A percentile compares a stretch with the other conserved stretches of the same genome.
phyloP scores from a whole-genome alignment of 2,329 filamentous ascomycete genomes.

The Microsporum canis region DNA sequence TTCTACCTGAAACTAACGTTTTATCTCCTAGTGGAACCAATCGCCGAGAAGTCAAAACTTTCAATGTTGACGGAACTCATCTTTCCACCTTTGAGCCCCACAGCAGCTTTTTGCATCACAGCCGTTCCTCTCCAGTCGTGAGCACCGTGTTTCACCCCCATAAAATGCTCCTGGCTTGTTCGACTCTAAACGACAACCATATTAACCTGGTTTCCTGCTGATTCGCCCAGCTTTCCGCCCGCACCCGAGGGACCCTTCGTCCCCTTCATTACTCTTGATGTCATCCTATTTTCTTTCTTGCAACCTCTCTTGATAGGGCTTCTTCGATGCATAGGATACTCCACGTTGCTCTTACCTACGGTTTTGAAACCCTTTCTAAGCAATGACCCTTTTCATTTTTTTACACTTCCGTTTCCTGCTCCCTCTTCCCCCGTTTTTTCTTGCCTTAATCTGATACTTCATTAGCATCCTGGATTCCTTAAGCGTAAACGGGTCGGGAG shows the following conservation, averaged over 20 bases:
- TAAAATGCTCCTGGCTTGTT: slow-evolving; percentile 77
- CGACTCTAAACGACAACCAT: slow-evolving; percentile 75
- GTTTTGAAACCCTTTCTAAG: background rate
- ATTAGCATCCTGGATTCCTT: background rate
- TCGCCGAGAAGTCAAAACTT: slow-evolving; percentile 77
- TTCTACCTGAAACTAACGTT: slow-evolving; percentile 8
- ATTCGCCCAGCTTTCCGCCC: background rate
- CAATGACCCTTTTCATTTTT: background rate
- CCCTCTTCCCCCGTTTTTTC: background rate
- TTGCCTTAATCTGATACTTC: background rate
- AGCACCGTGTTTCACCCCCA: slow-evolving; percentile 93
- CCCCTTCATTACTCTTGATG: no score
- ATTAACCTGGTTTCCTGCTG: slow-evolving; percentile 74
- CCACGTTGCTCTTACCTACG: background rate
- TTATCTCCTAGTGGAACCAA: slow-evolving; percentile 60
- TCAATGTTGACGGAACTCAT: slow-evolving; percentile 71
- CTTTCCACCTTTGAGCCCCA: slow-evolving; percentile 83
- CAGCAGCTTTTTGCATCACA: slow-evolving; percentile 73
- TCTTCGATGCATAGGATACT: background rate
- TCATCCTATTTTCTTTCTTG: background rate
- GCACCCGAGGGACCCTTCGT: background rate
- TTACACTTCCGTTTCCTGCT: background rate
- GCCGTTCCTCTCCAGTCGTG: slow-evolving; percentile 69
- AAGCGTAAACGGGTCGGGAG: background rate
- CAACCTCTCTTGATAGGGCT: background rate